phyloP scores from a whole-genome alignment of 1,139 yeast species.

The Meyerozyma smithsonii region DNA sequence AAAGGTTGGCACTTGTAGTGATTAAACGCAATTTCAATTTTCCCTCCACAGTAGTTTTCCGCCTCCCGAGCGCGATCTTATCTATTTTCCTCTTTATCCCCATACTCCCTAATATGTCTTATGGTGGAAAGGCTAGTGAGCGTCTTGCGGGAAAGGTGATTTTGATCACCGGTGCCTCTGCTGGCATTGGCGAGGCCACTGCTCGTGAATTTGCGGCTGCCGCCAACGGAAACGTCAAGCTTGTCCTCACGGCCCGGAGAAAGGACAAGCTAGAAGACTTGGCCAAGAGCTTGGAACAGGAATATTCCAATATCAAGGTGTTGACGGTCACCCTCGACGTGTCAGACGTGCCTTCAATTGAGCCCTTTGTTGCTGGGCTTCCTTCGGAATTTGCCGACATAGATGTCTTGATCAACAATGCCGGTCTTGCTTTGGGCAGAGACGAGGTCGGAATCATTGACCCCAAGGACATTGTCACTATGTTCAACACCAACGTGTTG shows the following conservation, averaged over 20 bases:
- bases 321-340: constrained; percentile 59
- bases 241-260: constrained; percentile 70
- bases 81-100: neutral
- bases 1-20: constrained; percentile 1
- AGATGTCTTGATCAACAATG: constrained; percentile 73
- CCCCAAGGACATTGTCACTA: constrained; percentile 51
- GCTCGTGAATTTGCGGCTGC: constrained; percentile 70
- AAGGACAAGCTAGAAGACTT: constrained; percentile 46
- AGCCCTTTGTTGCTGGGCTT: constrained; percentile 44
- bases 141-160: constrained; percentile 14
- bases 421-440: constrained; percentile 74
- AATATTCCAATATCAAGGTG: constrained; percentile 47
- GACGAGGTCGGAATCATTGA: constrained; percentile 58
- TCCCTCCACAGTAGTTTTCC: no score
- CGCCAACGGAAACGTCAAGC: constrained; percentile 58
- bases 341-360: constrained; percentile 44
- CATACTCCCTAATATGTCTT: neutral
- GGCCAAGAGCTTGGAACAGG: constrained; percentile 36
- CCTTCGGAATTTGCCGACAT: constrained; percentile 54
- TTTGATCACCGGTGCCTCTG: constrained; percentile 34
- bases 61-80: no score
- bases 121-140: neutral
- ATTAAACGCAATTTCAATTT: neutral
- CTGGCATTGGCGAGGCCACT: constrained; percentile 68
- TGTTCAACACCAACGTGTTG: constrained; percentile 69